Base-by-base conservation (phyloP, 2,329 filamentous ascomycete species). In the Arachnopeziza araneosa region DNA sequence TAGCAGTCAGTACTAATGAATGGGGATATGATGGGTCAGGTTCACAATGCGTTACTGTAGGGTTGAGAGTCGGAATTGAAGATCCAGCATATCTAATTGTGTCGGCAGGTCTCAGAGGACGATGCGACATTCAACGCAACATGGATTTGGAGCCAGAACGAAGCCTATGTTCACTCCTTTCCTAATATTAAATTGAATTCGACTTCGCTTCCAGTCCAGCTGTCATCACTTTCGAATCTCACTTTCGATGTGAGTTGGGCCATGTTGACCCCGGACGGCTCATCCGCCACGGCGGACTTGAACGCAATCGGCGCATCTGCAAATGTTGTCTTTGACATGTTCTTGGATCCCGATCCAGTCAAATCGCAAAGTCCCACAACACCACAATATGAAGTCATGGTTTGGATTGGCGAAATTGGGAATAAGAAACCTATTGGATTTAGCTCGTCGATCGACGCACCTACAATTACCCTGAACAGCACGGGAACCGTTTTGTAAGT, bases 301-400 rank as follows among this genome's bases (percentile, higher is more conserved):
- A 36, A 52, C 1, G 32, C 24, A 1, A 36, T 60, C n/a, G 72
- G 76, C 58, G 61, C 71, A 3, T 48, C 70, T 1, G 74, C 80
- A 69, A 84, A 85, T 74, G 80, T 85, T 44, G 81, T 80, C 48
- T 74, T 85, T 62, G 82, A 85, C 72, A 81, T 84, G 76, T 85
- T 84, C 70, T 71, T 84, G 60, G 81, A 83, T 64, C 68, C 67
- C 22, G 75, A 80, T 68, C 70, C 75, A 55, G 65, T 63, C 0
- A 75, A 70, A 1, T 73, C 82, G 0, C 63, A 69, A 49, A 70
- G 77, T 68, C 79, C 76, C 44, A 69, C 69, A 1, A 30, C 65
- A 2, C 71, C 75, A 26, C 64, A 68, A 24, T 80, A 77, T 71
- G 82, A 84, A 73, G 74, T 84, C 71, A 84, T 84, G 81, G 76